Evolutionary conservation across 306 rosid species (phyloP).

Genomic region (Alnus glutinosa): DNA sequence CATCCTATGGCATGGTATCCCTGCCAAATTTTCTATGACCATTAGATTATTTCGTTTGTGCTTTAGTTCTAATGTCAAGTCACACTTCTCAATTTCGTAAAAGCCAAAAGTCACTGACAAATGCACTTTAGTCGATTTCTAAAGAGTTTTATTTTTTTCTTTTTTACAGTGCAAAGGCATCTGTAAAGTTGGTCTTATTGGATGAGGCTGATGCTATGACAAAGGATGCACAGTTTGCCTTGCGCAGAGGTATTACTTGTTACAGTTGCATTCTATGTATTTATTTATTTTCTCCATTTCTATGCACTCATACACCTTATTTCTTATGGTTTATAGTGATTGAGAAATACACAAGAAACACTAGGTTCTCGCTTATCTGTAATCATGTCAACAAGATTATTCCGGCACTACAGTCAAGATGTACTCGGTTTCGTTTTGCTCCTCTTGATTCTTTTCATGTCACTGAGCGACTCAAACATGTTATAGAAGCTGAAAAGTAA

Average conservation of each 20-base stretch:
- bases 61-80: background rate
- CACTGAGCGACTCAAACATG: slow-evolving; percentile 77
- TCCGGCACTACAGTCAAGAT: slow-evolving; percentile 92
- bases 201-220: slow-evolving; percentile 99
- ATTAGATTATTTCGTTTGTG: background rate
- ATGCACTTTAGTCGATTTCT: slow-evolving; percentile 22
- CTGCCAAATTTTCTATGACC: background rate
- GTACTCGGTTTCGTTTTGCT: slow-evolving; percentile 96
- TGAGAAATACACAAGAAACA: slow-evolving; percentile 86
- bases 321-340: slow-evolving; percentile 57
- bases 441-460: slow-evolving; percentile 90
- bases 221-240: slow-evolving; percentile 94
- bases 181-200: slow-evolving; percentile 80
- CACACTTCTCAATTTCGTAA: slow-evolving; percentile 6
- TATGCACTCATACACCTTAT: slow-evolving; percentile 5
- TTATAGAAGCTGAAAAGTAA: slow-evolving; percentile 78
- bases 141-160: background rate
- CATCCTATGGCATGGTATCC: background rate
- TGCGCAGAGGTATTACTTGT: slow-evolving; percentile 73
- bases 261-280: background rate
- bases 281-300: slow-evolving; percentile 15
- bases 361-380: slow-evolving; percentile 88
- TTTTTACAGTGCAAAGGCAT: slow-evolving; percentile 54
- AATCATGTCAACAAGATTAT: slow-evolving; percentile 97
- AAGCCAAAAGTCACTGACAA: background rate